A percentile compares a stretch with the other conserved stretches of the same genome.
These are phyloP conservation scores for Phytopythium sindhum DNA, from an alignment of 352 stramenopile genomes.

Conservation along the genomic window DNA sequence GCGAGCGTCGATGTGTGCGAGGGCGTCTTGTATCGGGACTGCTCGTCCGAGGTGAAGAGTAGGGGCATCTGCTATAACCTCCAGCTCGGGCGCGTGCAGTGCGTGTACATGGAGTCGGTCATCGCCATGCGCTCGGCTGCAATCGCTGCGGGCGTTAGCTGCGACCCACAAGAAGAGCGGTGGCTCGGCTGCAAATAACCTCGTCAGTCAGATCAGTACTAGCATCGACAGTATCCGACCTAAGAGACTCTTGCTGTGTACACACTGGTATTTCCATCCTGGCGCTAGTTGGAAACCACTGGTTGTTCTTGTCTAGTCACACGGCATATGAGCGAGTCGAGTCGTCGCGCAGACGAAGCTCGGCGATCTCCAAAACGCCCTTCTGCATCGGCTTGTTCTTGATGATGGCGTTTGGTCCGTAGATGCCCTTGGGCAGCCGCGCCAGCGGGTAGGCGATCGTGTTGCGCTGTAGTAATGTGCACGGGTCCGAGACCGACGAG, in stretches of 20 bases:
- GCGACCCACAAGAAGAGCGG: constrained; percentile 18
- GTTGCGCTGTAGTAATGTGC: constrained; percentile 54
- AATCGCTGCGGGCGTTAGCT: constrained; percentile 15
- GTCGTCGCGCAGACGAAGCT: constrained; percentile 14
- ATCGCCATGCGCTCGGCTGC: constrained; percentile 25
- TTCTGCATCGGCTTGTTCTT: constrained; percentile 82
- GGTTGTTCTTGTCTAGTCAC: not conserved
- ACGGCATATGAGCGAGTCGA: not conserved
- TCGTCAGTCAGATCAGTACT: not conserved
- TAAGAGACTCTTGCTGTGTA: not conserved
- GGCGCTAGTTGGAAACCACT: not conserved
- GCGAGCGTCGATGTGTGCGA: constrained; percentile 10
- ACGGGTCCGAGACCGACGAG: constrained; percentile 66
- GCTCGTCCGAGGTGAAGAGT: constrained; percentile 8
- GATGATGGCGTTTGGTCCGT: constrained; percentile 62
- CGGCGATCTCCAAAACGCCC: constrained; percentile 53
- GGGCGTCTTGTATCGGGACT: constrained; percentile 23
- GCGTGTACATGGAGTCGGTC: constrained; percentile 10
- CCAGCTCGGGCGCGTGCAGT: constrained; percentile 20
- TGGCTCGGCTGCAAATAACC: constrained; percentile 22
- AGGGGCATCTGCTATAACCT: constrained; percentile 30
- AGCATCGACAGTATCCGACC: not conserved
- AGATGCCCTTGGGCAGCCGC: constrained; percentile 58
- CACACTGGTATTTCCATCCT: not conserved
- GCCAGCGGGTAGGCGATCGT: constrained; percentile 71